phyloP scores from a whole-genome alignment of 2,329 filamentous ascomycete species.

The Ciborinia camelliae region DNA sequence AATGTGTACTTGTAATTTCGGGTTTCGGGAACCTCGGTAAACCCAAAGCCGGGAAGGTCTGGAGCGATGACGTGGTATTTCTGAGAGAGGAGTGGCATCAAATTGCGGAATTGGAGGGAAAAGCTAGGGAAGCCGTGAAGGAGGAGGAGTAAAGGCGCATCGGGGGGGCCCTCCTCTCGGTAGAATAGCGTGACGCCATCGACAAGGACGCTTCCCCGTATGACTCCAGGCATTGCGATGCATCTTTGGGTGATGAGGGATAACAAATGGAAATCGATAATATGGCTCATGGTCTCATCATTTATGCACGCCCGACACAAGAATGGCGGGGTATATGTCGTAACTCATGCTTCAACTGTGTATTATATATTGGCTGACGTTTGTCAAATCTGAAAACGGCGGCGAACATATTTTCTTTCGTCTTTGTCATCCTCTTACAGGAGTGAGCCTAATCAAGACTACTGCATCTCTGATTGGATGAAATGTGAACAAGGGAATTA shows the following conservation, averaged over 20 bases:
- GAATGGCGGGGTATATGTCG: background rate
- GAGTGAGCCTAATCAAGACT: background rate
- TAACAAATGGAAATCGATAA: conserved; percentile 1
- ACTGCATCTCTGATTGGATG: background rate
- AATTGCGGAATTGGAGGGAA: conserved; percentile 45
- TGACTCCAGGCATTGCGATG: background rate
- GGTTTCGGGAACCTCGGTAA: conserved; percentile 48
- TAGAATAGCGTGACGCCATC: conserved; percentile 44
- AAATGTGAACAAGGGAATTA: background rate
- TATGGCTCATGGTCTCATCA: conserved; percentile 3
- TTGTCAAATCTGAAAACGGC: background rate
- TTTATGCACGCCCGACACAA: background rate
- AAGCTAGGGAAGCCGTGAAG: conserved; percentile 47
- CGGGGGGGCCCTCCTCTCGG: conserved; percentile 38
- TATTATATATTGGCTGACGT: background rate
- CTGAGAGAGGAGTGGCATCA: conserved; percentile 43
- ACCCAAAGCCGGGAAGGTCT: conserved; percentile 59
- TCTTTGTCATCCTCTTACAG: conserved; percentile 5
- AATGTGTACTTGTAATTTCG: conserved; percentile 55
- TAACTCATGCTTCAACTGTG: background rate
- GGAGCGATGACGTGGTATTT: conserved; percentile 50
- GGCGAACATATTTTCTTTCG: background rate
- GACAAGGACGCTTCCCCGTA: conserved; percentile 26
- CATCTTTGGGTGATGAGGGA: background rate
- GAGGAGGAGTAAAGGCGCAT: conserved; percentile 42